phyloP scores from a whole-genome alignment of 345 rosid genomes.

The Rhodamnia argentea region DNA sequence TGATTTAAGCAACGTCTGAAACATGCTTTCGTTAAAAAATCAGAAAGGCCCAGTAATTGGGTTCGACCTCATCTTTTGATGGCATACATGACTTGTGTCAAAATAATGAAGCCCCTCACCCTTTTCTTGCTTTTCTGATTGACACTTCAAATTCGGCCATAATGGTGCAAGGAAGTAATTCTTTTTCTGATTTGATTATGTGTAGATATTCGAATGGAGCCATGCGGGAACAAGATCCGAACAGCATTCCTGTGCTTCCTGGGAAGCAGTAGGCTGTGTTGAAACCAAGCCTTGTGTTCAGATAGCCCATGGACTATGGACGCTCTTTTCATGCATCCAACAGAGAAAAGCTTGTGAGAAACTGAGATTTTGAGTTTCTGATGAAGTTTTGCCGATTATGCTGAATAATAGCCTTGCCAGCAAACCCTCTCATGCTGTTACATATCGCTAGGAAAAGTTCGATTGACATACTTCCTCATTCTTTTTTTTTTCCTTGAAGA shows the following conservation, averaged over 20 bases:
- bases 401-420: background rate
- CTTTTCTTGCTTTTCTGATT: background rate
- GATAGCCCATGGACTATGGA: background rate
- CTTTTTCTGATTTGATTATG: background rate
- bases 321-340: background rate
- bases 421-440: background rate
- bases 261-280: background rate
- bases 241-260: background rate
- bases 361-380: background rate
- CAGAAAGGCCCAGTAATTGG: background rate
- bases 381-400: background rate
- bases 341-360: background rate
- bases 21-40: background rate
- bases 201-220: background rate
- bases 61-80: background rate
- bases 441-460: background rate
- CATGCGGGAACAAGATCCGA: background rate
- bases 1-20: background rate
- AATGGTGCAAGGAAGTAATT: background rate
- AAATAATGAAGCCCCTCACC: background rate
- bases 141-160: background rate
- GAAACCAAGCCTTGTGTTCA: background rate
- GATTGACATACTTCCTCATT: background rate
- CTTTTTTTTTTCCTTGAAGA: background rate
- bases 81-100: background rate